A percentile compares a stretch with the other conserved stretches of the same genome.
phyloP scores from a whole-genome alignment of 75 land plant species.

The Cupressus sempervirens region DNA sequence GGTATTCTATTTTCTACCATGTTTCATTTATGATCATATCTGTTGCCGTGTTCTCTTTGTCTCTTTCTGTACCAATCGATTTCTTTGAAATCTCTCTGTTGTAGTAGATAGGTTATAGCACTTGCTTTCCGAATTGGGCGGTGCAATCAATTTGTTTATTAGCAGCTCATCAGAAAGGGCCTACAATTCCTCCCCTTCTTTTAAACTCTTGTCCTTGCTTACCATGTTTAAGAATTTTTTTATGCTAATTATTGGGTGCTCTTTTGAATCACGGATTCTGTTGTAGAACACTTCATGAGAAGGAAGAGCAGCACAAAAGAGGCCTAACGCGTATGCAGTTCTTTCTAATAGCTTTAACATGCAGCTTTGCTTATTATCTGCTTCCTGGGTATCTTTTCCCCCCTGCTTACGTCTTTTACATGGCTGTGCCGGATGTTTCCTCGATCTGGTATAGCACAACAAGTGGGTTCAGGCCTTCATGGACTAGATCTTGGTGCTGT shows the following conservation, averaged over 20 bases:
- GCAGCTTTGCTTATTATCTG: slow-evolving; percentile 67
- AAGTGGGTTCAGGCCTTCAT: slow-evolving; percentile 59
- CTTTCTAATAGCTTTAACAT: slow-evolving; percentile 49
- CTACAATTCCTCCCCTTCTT: slow-evolving; percentile 50
- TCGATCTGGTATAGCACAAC: slow-evolving; percentile 50
- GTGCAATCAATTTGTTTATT: slow-evolving; percentile 53
- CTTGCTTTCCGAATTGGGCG: slow-evolving; percentile 56
- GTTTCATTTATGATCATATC: not conserved
- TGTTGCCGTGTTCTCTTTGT: no score
- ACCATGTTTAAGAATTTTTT: slow-evolving; percentile 55
- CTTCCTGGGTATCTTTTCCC: slow-evolving; percentile 66
- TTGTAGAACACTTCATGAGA: slow-evolving; percentile 71
- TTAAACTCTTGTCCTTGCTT: slow-evolving; percentile 68
- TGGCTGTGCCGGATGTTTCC: slow-evolving; percentile 64
- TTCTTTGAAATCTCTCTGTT: slow-evolving; percentile 19
- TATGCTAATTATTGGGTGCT: slow-evolving; percentile 27
- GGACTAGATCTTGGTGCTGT: slow-evolving; percentile 67
- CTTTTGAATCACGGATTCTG: not conserved
- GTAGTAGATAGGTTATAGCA: slow-evolving; percentile 21
- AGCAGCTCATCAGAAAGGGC: slow-evolving; percentile 53
- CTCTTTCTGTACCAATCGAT: no score
- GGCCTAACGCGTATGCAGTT: slow-evolving; percentile 45
- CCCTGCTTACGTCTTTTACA: slow-evolving; percentile 55
- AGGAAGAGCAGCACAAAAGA: slow-evolving; percentile 49
- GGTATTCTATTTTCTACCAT: slow-evolving; percentile 10